Conservation (phyloP, 164 flowering plant species). For the Tetrastigma voinierianum region DNA sequence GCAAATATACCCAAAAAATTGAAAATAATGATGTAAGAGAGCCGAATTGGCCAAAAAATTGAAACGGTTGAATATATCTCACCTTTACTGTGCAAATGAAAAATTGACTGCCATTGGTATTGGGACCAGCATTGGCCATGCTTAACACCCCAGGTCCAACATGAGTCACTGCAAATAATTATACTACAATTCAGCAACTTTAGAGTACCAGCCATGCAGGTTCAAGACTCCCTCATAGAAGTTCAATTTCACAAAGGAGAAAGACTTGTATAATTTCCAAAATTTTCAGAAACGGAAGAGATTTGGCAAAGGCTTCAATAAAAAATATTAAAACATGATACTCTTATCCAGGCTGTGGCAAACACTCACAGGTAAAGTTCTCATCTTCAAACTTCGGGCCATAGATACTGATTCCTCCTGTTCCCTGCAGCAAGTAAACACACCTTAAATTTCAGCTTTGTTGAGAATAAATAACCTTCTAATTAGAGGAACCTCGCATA, state of each 20-base stretch:
- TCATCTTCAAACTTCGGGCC: constrained; percentile 75
- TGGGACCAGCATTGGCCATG: constrained; percentile 89
- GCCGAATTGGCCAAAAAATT: neutral
- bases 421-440: constrained; percentile 53
- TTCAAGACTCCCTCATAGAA: neutral
- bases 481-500: neutral
- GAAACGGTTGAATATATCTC: constrained; percentile 9
- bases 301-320: neutral
- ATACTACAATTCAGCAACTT: neutral
- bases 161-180: constrained; percentile 57
- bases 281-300: neutral
- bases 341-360: neutral
- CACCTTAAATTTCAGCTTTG: constrained; percentile 1
- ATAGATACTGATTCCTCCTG: constrained; percentile 78
- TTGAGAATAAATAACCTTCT: neutral
- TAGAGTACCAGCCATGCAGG: neutral
- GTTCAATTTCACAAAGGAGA: too few species aligned
- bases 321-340: neutral
- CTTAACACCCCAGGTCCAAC: constrained; percentile 77
- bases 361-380: constrained; percentile 57
- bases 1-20: neutral
- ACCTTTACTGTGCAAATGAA: constrained; percentile 84
- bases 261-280: too few species aligned
- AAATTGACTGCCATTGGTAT: constrained; percentile 84
- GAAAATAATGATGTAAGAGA: neutral